A percentile compares a stretch with the other conserved stretches of the same genome.
Evolutionary conservation across 2,329 filamentous ascomycete species (phyloP).

Genomic region (Talaromyces funiculosus): DNA sequence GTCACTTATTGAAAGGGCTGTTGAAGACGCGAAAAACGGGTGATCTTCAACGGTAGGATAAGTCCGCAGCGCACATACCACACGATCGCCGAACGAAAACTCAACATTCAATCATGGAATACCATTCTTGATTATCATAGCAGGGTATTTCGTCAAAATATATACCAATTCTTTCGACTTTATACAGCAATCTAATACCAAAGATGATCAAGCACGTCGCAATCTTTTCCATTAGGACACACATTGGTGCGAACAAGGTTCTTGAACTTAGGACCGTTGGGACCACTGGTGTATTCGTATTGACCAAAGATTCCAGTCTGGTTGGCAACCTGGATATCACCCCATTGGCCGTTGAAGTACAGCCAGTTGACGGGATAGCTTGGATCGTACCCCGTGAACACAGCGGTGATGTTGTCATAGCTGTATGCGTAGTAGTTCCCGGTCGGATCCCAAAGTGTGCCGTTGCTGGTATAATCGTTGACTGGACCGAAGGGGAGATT

Average conservation of each 20-base stretch:
- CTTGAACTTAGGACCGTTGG: slow-evolving; percentile 58
- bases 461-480: slow-evolving; percentile 51
- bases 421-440: slow-evolving; percentile 52
- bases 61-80: neutral
- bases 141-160: neutral
- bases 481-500: slow-evolving; percentile 52
- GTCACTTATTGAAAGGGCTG: neutral
- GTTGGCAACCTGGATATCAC: slow-evolving; percentile 53
- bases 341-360: slow-evolving; percentile 56
- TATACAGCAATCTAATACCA: neutral
- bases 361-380: slow-evolving; percentile 50
- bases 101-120: neutral
- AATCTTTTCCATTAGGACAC: slow-evolving; percentile 39
- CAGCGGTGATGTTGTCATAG: slow-evolving; percentile 36
- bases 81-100: neutral
- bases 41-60: neutral
- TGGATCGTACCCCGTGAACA: slow-evolving; percentile 46
- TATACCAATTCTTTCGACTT: neutral
- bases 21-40: neutral
- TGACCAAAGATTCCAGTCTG: slow-evolving; percentile 46
- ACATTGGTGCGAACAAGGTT: slow-evolving; percentile 51
- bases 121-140: neutral
- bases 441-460: slow-evolving; percentile 56
- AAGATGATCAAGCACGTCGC: slow-evolving; percentile 7
- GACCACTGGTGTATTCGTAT: slow-evolving; percentile 53